Evolutionary conservation across 805 yeast genomes (phyloP), one percentile per base, ranked within the genome.

Genomic region (Wickerhamomyces hampshirensis): DNA sequence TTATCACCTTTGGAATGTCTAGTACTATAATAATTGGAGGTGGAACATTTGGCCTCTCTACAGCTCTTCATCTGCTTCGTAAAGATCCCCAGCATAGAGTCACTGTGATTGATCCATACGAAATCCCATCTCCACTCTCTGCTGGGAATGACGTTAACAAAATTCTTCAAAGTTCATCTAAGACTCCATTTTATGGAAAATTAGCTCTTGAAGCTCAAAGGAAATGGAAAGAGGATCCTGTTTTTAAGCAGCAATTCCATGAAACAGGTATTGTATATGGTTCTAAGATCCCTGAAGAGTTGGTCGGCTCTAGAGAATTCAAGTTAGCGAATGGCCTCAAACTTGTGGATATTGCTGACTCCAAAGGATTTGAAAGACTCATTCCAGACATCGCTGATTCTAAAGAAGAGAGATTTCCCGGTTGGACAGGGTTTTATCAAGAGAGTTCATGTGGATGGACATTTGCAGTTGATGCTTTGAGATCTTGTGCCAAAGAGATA

Each of bases 111-210:
- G 69, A 64, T 35, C 57, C 60, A 0, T 54, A 51, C 37, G 47
- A 49, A 4, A 46, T 60, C 6, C 70, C 70, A 1, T 65, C 70
- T 1, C 58, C 62, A 3, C 30, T 59, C 4, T 48, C 65, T 16
- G 72, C 71, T 12, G 69, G 64, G 9, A 59, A 63, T 36, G 72
- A 66, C 42, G 59, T 59, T 19, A 67, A 67, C 51, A 67, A 67
- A 43, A 55, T 67, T n/a, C 48, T 58, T n/a, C 58, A 57, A 26
- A 43, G 55, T 28, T 39, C 47, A 27, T 41, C 46, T 14, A 34
- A 47, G 39, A 40, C 49, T 31, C 39, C 46, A 37, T 39, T 53
- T 23, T 44, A 53, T 26, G 48, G 53, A 1, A 35, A 39, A 2
- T 29, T 54, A 12, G 66, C 68, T 0, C 42, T 53, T 2, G 68